Base-by-base conservation (phyloP, 192 early-diverging fungal species). In the Coemansia aciculifera region DNA sequence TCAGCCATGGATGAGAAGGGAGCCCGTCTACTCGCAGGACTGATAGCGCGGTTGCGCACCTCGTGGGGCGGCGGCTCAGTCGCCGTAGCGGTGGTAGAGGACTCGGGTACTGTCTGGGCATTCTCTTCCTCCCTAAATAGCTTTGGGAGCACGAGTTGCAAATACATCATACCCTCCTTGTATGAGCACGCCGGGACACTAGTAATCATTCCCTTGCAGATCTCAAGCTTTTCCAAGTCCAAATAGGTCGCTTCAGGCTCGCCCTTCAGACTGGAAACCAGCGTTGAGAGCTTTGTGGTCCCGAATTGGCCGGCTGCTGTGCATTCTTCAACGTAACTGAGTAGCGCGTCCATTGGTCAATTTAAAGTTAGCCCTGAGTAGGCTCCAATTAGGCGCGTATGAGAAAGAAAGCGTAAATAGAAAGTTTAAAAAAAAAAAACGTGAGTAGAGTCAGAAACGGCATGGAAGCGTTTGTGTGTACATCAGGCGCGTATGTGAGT, bases 1-100 rank as follows among this genome's bases (percentile, higher is more conserved):
- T 74, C 81, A 5, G 69, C 66, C 6, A 64, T 51, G 1, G 80
- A 74, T 0, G 75, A 62, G 8, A 46, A 5, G 8, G 63, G 68
- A 12, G 64, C 23, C 27, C 52, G 56, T 19, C 52, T 59, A 3
- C 48, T 36, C 1, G 57, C 61, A 6, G 75, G 69, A 5, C 62
- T 73, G 54, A 63, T 56, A 38, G 39, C 62, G 46, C 72, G 76
- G 39, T 46, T 61, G 27, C 54, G 52, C n/a, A 69, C 15, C 44
- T 8, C 34, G 9, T 67, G 72, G 11, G 77, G 59, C 12, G 67
- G 56, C 27, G 64, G 24, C 15, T 11, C 48, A 8, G 21, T 12
- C 7, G 23, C 43, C 15, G 24, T 46, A 13, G 61, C 3, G 6
- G 48, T 60, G 15, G 62, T 43, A 15, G 12, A 5, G 5, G 32